Conservation (phyloP, 179 eudicot species). For the Pouteria campechiana region DNA sequence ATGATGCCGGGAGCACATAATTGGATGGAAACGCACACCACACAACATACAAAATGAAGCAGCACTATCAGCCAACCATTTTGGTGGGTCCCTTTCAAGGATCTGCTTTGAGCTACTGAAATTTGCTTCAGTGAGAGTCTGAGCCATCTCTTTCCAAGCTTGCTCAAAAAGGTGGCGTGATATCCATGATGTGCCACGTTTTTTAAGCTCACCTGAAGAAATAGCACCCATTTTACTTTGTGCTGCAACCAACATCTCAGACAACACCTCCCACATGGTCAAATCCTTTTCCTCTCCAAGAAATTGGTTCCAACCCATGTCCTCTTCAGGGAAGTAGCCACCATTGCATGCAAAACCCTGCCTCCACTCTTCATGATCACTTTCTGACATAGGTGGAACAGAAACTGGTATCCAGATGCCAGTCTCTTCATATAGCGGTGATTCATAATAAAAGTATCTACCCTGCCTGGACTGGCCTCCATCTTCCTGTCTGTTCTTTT, state of each 20-base stretch:
- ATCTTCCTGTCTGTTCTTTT: no score
- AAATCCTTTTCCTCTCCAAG: slow-evolving; percentile 63
- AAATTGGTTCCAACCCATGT: slow-evolving; percentile 66
- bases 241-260: slow-evolving; percentile 63
- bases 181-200: slow-evolving; percentile 46
- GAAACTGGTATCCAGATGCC: slow-evolving; percentile 98
- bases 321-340: slow-evolving; percentile 62
- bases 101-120: slow-evolving; percentile 42
- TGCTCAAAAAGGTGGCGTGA: slow-evolving; percentile 58
- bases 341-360: slow-evolving; percentile 42
- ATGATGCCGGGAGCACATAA: slow-evolving; percentile 87
- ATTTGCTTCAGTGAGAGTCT: slow-evolving; percentile 78
- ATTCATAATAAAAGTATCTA: slow-evolving; percentile 65
- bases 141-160: slow-evolving; percentile 94
- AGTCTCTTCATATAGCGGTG: slow-evolving; percentile 80
- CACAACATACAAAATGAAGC: slow-evolving; percentile 92
- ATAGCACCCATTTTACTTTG: slow-evolving; percentile 65
- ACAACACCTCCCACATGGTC: slow-evolving; percentile 92
- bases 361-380: slow-evolving; percentile 48
- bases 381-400: slow-evolving; percentile 72
- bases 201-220: slow-evolving; percentile 61
- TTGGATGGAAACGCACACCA: slow-evolving; percentile 72
- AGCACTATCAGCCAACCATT: slow-evolving; percentile 89
- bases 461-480: slow-evolving; percentile 17
- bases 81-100: slow-evolving; percentile 77